Conservation (phyloP, 495 filamentous ascomycete species). For the Neurospora sp. region DNA sequence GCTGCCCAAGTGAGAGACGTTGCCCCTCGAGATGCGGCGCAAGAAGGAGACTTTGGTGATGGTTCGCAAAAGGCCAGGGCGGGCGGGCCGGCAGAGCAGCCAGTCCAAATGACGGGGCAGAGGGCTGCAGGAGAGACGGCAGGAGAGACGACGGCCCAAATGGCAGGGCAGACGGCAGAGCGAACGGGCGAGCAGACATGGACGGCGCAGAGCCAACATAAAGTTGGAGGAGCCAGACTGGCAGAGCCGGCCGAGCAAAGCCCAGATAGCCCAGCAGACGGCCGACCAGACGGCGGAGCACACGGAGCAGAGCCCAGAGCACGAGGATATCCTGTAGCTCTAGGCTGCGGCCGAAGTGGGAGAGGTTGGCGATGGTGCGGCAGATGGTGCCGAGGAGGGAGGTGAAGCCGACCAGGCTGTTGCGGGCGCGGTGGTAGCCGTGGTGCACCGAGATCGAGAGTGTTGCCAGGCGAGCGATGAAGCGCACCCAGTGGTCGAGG, state of each 20-base stretch:
- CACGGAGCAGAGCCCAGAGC: neutral
- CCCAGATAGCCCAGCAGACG: neutral
- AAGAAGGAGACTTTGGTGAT: neutral
- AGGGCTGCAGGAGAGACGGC: neutral
- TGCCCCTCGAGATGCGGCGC: neutral
- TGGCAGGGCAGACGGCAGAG: neutral
- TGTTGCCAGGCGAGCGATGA: neutral
- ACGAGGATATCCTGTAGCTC: neutral
- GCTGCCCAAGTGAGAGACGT: neutral
- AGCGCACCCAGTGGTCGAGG: neutral
- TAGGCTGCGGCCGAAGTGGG: neutral
- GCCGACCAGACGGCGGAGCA: neutral
- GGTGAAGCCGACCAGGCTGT: neutral
- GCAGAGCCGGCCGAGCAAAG: neutral
- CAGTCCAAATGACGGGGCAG: neutral
- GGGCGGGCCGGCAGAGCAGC: neutral
- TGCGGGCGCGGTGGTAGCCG: neutral
- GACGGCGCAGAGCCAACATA: neutral
- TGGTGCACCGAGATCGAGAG: neutral
- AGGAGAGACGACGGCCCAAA: neutral
- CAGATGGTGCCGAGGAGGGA: neutral
- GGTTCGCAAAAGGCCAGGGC: neutral
- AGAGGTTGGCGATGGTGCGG: neutral
- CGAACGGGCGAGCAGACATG: neutral
- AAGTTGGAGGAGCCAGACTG: neutral